Evolutionary conservation across 2,329 filamentous ascomycete species (phyloP).

Genomic region (Diplodia intermedia): DNA sequence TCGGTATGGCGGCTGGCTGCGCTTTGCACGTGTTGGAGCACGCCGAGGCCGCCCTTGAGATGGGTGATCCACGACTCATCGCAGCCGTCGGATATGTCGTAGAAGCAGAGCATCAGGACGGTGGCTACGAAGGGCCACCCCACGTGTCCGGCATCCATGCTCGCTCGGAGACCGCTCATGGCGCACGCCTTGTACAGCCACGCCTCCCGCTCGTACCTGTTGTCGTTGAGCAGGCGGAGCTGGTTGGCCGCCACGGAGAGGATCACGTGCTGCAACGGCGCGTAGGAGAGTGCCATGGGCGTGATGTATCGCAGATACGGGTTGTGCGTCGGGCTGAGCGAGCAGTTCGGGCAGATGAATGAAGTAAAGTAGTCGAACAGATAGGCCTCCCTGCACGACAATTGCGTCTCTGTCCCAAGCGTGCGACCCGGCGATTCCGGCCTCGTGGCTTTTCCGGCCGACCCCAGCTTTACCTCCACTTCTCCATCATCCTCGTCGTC

Average conservation of each 20-base stretch:
- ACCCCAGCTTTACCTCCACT: too few species aligned
- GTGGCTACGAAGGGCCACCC: slow-evolving; percentile 41
- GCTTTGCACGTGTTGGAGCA: slow-evolving; percentile 36
- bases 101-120: slow-evolving; percentile 47
- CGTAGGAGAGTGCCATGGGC: slow-evolving; percentile 38
- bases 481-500: not conserved
- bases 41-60: slow-evolving; percentile 41
- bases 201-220: slow-evolving; percentile 38
- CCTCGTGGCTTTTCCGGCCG: not conserved
- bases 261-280: slow-evolving; percentile 40
- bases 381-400: slow-evolving; percentile 29
- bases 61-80: slow-evolving; percentile 44
- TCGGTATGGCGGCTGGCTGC: slow-evolving; percentile 30
- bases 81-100: slow-evolving; percentile 46
- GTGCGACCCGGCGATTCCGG: not conserved
- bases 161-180: slow-evolving; percentile 39
- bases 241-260: slow-evolving; percentile 44
- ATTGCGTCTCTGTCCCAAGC: not conserved
- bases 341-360: slow-evolving; percentile 43
- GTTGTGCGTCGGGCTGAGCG: slow-evolving; percentile 41
- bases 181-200: slow-evolving; percentile 40
- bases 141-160: slow-evolving; percentile 35
- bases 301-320: slow-evolving; percentile 42
- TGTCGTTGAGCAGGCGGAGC: slow-evolving; percentile 39
- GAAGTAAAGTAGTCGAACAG: slow-evolving; percentile 41